Conservation (phyloP, 2,329 filamentous ascomycete genomes). For the Penicillium sp. region DNA sequence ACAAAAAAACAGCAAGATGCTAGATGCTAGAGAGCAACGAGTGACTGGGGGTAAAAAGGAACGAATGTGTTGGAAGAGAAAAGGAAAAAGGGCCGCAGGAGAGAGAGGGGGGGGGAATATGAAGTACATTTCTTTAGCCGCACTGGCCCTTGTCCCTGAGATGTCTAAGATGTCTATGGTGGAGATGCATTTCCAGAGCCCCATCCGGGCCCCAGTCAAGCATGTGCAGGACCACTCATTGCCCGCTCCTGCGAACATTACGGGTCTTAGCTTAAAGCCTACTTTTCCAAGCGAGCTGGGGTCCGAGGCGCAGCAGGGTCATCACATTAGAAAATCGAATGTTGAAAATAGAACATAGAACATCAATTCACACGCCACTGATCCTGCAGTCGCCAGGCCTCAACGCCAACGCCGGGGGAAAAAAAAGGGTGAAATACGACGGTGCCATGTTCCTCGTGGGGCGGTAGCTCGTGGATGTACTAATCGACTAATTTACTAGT, state of each 20-base stretch:
- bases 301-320: not conserved
- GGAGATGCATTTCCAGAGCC: constrained; percentile 4
- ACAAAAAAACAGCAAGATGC: constrained; percentile 7
- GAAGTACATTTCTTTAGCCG: constrained; percentile 11
- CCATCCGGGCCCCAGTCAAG: constrained; percentile 3
- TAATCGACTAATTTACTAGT: not conserved
- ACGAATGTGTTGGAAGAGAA: constrained; percentile 13
- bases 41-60: constrained; percentile 22
- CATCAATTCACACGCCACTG: not conserved
- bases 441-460: constrained; percentile 9
- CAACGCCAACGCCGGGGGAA: not conserved
- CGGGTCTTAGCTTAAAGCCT: constrained; percentile 5
- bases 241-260: not conserved
- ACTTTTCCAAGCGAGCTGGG: constrained; percentile 7
- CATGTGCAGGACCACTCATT: not conserved
- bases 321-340: not conserved
- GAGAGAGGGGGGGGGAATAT: constrained; percentile 12
- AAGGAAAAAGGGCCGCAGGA: constrained; percentile 3
- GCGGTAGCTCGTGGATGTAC: constrained; percentile 7
- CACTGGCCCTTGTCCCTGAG: not conserved
- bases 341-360: not conserved
- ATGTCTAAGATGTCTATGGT: not conserved
- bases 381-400: not conserved
- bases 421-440: not conserved
- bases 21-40: constrained; percentile 20